Evolutionary conservation across 768 basidiomycete species (phyloP).

Genomic region (Hypholoma sublateritium): DNA sequence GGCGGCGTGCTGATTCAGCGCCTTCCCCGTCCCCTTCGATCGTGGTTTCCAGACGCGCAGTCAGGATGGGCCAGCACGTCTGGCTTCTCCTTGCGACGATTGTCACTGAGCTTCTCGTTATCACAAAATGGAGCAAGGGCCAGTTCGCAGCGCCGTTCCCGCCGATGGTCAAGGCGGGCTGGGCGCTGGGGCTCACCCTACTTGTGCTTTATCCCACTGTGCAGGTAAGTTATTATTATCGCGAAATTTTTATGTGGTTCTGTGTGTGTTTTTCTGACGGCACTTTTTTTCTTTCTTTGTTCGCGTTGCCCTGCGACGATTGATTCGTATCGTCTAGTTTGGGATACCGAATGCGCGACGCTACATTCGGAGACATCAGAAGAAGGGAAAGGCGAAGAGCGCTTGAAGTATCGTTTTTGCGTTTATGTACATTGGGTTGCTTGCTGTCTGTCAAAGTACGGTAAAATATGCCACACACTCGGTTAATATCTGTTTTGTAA

Average conservation of each 20-base stretch:
- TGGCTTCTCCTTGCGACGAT: conserved; percentile 89
- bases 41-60: conserved; percentile 55
- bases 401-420: conserved; percentile 18
- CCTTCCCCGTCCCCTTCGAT: not conserved
- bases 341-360: conserved; percentile 58
- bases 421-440: too few relatives aligned
- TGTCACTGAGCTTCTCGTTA: conserved; percentile 75
- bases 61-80: conserved; percentile 87
- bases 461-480: too few relatives aligned
- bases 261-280: not conserved
- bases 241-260: conserved; percentile 12
- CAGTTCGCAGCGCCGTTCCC: conserved; percentile 69
- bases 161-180: conserved; percentile 58
- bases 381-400: conserved; percentile 33
- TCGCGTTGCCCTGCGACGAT: conserved; percentile 1
- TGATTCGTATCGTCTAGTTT: conserved; percentile 44
- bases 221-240: conserved; percentile 46
- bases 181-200: conserved; percentile 57
- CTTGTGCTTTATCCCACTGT: conserved; percentile 69
- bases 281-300: conserved; percentile 3
- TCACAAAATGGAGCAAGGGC: conserved; percentile 80
- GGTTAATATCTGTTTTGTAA: too few relatives aligned
- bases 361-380: conserved; percentile 47
- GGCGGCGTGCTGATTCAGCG: not conserved
- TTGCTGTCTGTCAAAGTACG: too few relatives aligned